Evolutionary conservation across 1,284 basidiomycete species (phyloP).

Genomic region (Schizopora paradoxa): DNA sequence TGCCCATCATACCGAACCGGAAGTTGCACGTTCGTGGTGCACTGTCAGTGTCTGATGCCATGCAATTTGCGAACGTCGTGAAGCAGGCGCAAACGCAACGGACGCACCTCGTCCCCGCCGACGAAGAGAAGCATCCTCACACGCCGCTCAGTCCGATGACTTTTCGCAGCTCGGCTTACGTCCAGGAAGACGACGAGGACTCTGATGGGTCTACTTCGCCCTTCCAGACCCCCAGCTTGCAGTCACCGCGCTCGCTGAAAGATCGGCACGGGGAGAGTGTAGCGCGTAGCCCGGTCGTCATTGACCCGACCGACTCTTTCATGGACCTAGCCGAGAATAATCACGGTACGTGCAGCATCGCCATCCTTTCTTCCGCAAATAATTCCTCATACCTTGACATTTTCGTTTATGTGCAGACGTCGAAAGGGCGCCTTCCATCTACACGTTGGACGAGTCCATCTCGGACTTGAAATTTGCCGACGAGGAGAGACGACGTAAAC

Average conservation of each 20-base stretch:
- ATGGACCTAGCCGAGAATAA: slow-evolving; percentile 21
- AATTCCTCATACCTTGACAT: neutral
- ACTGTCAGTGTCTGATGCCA: slow-evolving; percentile 12
- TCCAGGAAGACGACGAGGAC: slow-evolving; percentile 44
- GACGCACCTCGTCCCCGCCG: slow-evolving; percentile 2
- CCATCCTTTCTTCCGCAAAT: slow-evolving; percentile 4
- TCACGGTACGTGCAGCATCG: slow-evolving; percentile 18
- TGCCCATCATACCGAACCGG: slow-evolving; percentile 23
- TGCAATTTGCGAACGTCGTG: neutral
- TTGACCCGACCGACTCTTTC: slow-evolving; percentile 26
- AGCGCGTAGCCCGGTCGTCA: slow-evolving; percentile 21
- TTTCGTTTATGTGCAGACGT: slow-evolving; percentile 17
- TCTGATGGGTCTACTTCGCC: slow-evolving; percentile 22
- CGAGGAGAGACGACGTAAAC: slow-evolving; percentile 56
- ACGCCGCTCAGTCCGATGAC: slow-evolving; percentile 17
- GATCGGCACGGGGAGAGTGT: slow-evolving; percentile 7
- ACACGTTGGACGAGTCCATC: slow-evolving; percentile 45
- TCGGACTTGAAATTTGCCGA: slow-evolving; percentile 49
- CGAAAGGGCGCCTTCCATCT: slow-evolving; percentile 31
- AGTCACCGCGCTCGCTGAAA: slow-evolving; percentile 8
- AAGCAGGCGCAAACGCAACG: slow-evolving; percentile 2
- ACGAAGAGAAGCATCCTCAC: neutral
- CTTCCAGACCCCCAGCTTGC: slow-evolving; percentile 14
- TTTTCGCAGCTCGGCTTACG: slow-evolving; percentile 27
- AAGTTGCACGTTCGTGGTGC: slow-evolving; percentile 16